Conservation (phyloP, 495 filamentous ascomycete genomes). For the Lasiosphaeriaceae sp. region DNA sequence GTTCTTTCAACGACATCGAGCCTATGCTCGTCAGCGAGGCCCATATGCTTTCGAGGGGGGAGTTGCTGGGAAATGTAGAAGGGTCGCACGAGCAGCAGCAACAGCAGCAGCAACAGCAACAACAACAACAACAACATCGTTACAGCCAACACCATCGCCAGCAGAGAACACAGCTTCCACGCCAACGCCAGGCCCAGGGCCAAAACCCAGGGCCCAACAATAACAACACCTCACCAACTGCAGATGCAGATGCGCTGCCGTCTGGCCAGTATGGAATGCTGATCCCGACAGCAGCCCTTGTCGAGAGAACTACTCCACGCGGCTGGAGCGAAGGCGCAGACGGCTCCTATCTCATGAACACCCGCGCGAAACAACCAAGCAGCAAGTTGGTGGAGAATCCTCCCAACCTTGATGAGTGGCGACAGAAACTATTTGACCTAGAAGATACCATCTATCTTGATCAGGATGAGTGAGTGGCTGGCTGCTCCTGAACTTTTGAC, state of each 20-base stretch:
- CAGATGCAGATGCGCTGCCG: neutral
- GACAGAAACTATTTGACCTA: constrained; percentile 71
- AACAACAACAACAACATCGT: constrained; percentile 2
- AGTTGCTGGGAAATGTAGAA: neutral
- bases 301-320: neutral
- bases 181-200: constrained; percentile 22
- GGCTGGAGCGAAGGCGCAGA: neutral
- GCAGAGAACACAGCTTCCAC: constrained; percentile 26
- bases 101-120: constrained; percentile 2
- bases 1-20: neutral
- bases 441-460: constrained; percentile 70
- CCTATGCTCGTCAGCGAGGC: neutral
- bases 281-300: neutral
- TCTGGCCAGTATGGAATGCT: neutral
- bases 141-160: neutral
- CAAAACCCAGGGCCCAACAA: neutral
- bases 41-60: too few relatives aligned
- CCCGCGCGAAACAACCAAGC: too few relatives aligned
- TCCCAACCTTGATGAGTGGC: constrained; percentile 68
- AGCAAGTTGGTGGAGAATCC: constrained; percentile 61
- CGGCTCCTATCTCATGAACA: neutral
- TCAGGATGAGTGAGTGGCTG: constrained; percentile 66
- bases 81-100: neutral
- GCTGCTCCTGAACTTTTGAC: neutral
- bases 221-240: neutral